phyloP scores from a whole-genome alignment of 163 green algal genomes.

The Coccomyxa subellipsoidea region DNA sequence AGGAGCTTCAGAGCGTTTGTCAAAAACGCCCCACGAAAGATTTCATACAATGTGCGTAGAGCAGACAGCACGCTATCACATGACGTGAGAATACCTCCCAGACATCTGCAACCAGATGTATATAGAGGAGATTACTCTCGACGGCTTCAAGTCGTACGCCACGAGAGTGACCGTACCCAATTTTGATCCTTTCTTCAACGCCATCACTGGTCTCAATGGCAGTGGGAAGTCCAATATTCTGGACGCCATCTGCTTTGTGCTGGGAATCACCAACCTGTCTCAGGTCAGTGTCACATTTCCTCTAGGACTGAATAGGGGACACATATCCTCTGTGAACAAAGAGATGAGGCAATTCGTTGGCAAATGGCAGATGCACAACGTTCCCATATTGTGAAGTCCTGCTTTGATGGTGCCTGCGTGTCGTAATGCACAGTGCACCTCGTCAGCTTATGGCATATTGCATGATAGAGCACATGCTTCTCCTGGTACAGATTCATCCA shows the following conservation, averaged over 20 bases:
- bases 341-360: too few relatives aligned
- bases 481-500: too few relatives aligned
- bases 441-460: too few relatives aligned
- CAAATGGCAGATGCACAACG: too few relatives aligned
- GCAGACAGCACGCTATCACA: background rate
- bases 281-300: constrained; percentile 58
- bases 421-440: too few relatives aligned
- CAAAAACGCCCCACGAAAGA: background rate
- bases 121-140: constrained; percentile 92
- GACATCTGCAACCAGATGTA: constrained; percentile 65
- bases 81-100: background rate
- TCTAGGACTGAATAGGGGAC: too few relatives aligned
- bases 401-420: too few relatives aligned
- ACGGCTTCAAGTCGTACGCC: constrained; percentile 99
- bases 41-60: background rate
- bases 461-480: too few relatives aligned
- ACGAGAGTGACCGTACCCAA: constrained; percentile 76
- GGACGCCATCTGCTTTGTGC: constrained; percentile 98
- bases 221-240: constrained; percentile 99
- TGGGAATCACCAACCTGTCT: constrained; percentile 94
- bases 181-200: constrained; percentile 97
- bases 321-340: too few relatives aligned
- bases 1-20: background rate
- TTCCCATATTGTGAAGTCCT: too few relatives aligned
- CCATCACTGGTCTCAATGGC: constrained; percentile 98